phyloP scores from a whole-genome alignment of 1,284 basidiomycete species.

The Cutaneotrichosporon arboriforme region DNA sequence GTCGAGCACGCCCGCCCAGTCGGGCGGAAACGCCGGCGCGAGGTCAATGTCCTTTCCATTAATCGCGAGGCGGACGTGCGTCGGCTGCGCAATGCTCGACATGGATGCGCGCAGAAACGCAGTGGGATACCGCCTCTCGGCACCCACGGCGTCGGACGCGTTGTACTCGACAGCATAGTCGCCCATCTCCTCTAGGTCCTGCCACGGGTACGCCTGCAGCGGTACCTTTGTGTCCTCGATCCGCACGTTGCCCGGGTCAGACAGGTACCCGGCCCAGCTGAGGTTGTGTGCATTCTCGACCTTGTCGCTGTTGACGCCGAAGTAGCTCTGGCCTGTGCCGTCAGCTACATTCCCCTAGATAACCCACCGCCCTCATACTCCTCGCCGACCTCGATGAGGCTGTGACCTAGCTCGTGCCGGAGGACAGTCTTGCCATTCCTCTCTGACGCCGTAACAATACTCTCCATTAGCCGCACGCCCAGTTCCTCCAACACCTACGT shows the following conservation, averaged over 20 bases:
- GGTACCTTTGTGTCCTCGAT: constrained; percentile 70
- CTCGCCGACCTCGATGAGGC: constrained; percentile 61
- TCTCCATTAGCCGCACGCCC: constrained; percentile 35
- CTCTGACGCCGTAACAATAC: constrained; percentile 71
- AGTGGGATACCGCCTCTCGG: constrained; percentile 55
- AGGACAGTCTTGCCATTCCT: constrained; percentile 71
- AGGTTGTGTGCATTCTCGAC: constrained; percentile 37
- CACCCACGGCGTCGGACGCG: background rate
- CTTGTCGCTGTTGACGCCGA: constrained; percentile 60
- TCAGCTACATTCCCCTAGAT: too few relatives aligned
- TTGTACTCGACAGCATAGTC: constrained; percentile 53
- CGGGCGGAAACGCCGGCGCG: constrained; percentile 20
- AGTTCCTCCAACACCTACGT: constrained; percentile 57
- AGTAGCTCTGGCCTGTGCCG: constrained; percentile 60
- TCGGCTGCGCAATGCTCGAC: constrained; percentile 60
- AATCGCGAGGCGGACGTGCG: constrained; percentile 58
- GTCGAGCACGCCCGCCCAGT: constrained; percentile 37
- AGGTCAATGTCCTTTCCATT: constrained; percentile 51
- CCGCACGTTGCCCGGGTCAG: constrained; percentile 47
- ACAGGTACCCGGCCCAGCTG: constrained; percentile 69
- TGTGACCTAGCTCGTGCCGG: constrained; percentile 68
- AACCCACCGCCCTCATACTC: constrained; percentile 68
- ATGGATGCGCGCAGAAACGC: constrained; percentile 68
- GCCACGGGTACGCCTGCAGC: constrained; percentile 61
- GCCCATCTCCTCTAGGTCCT: constrained; percentile 54